A percentile compares a stretch with the other conserved stretches of the same genome.
These are phyloP conservation scores for Pseudisothecium myosuroides DNA, from an alignment of 225 moss, liverwort and hornwort genomes.

Conservation along the genomic window DNA sequence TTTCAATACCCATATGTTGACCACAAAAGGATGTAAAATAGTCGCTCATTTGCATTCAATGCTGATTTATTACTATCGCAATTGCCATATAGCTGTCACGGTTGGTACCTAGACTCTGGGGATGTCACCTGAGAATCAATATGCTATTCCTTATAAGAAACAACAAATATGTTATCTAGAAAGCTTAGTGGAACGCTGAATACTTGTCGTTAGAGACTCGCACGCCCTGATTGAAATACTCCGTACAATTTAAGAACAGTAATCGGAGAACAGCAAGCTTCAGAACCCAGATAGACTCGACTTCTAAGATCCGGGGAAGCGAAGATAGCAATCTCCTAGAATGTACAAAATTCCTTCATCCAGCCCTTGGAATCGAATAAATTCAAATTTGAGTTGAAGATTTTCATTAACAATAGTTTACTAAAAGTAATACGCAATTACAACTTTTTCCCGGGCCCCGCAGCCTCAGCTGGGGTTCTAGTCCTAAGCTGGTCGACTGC, in stretches of 20 bases:
- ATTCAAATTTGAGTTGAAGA: background rate
- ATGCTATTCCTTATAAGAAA: background rate
- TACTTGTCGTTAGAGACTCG: background rate
- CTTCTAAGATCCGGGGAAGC: background rate
- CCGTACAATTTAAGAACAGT: background rate
- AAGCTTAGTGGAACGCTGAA: background rate
- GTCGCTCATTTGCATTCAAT: background rate
- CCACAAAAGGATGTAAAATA: background rate
- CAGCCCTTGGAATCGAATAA: background rate
- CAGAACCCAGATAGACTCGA: background rate
- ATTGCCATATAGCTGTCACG: background rate
- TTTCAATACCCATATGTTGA: background rate
- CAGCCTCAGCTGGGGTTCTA: conserved; percentile 68
- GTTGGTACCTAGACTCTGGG: background rate
- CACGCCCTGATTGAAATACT: background rate
- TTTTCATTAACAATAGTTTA: background rate
- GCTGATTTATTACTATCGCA: background rate
- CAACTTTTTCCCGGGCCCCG: conserved; percentile 21
- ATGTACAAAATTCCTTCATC: background rate
- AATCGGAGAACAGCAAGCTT: background rate
- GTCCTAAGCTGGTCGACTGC: conserved; percentile 85
- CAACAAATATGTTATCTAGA: background rate
- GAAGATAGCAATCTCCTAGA: background rate
- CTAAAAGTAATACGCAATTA: background rate
- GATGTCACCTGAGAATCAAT: background rate